These are phyloP conservation scores for Amoebophrya sp. DNA, from an alignment of 169 alveolate species.

Conservation along the genomic window DNA sequence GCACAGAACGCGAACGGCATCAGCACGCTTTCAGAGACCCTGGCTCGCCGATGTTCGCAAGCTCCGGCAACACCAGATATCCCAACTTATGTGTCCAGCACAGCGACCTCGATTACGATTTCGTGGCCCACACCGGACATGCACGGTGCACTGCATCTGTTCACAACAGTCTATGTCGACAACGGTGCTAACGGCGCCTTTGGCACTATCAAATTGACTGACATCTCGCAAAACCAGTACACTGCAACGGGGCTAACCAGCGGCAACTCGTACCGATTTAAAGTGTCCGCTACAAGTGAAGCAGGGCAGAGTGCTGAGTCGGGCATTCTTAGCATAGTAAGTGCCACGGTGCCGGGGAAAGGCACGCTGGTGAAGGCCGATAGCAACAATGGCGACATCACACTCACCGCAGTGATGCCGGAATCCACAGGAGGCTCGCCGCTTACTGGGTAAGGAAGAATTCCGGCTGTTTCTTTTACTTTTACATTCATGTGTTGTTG, in stretches of 20 bases:
- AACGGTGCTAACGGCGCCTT: slow-evolving; percentile 15
- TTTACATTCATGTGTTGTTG: too few species aligned
- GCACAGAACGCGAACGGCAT: slow-evolving; percentile 20
- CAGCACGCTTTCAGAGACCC: background rate
- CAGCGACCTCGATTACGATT: background rate
- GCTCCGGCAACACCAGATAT: background rate
- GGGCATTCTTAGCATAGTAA: background rate
- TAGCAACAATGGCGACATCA: background rate
- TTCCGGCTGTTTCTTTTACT: too few species aligned
- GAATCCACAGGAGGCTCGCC: background rate
- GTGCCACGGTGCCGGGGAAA: background rate
- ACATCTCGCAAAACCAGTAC: background rate
- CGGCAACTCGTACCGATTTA: background rate
- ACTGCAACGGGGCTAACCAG: background rate
- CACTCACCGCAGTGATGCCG: background rate
- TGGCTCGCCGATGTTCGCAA: background rate
- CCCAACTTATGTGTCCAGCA: background rate
- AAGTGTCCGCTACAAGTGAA: background rate
- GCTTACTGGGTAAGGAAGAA: too few species aligned
- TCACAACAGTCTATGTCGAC: background rate
- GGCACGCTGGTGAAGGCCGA: background rate
- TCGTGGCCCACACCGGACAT: background rate
- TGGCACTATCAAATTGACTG: background rate
- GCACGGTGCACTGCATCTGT: slow-evolving; percentile 9
- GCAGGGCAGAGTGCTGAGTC: background rate